Base-by-base conservation (phyloP, 2,329 filamentous ascomycete genomes). In the Alternaria gaisen region DNA sequence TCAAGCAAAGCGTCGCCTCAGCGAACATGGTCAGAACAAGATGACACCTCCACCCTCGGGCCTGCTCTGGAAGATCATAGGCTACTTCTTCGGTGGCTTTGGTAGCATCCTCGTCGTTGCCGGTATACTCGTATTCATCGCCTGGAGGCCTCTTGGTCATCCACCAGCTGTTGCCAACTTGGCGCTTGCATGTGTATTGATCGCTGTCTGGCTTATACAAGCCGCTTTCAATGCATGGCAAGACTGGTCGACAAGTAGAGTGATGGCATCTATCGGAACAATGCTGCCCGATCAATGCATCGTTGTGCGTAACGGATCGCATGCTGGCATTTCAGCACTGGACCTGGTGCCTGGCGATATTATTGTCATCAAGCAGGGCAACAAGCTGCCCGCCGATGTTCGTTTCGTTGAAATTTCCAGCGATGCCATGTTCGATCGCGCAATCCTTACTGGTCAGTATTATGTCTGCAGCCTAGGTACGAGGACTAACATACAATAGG, bases 61-160 rank as follows among this genome's bases (percentile, higher is more conserved):
- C 61, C 83, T 84, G 64, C 74, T 88, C 44, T 81, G 82, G 43
- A 87, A 86, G 61, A 83, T 88, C 5, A 78, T 89, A 34, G 86
- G 86, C 18, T 94, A 94, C 77, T 88, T 93, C 69, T 93, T 93
- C 80, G 89, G 89, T 65, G 91, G 91, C 1, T 94, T 94, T 67
- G 91, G 91, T 3, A 83, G 87, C 1, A 87, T 94, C 52, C 83
- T 94, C 4, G 83, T 93, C 7, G 72, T 88, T 3, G 91, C 90
- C 18, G 83, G 86, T 20, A 85, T 93, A 36, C 83, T 94, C 3
- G 91, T 94, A 51, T 92, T 93, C 70, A 80, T 94, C 59, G 87
- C 90, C 3, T 94, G 91, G 90, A 89, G 87, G 64, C 91, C 91
- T 0, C 85, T 94, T 0, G 91, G 91, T 5, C 72, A 90, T 10